A percentile compares a stretch with the other conserved stretches of the same genome.
Conservation (phyloP, 352 stramenopile genomes). For the Phytophthora litchii region DNA sequence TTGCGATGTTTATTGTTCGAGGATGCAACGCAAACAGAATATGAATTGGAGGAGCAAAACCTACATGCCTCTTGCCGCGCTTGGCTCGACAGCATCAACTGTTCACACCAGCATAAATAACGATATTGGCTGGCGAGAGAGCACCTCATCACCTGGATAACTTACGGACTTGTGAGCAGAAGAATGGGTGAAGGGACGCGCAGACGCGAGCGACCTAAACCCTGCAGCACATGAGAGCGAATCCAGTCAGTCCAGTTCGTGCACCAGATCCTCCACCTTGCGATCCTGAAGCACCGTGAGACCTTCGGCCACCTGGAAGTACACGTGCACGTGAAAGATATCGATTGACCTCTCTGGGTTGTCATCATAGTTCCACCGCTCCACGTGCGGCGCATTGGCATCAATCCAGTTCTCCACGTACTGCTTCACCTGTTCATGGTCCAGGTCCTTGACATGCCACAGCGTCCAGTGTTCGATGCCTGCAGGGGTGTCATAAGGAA, state of each 20-base stretch:
- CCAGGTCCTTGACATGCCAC: constrained; percentile 81
- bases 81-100: constrained; percentile 11
- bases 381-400: constrained; percentile 77
- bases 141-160: constrained; percentile 24
- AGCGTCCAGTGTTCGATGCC: constrained; percentile 91
- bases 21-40: constrained; percentile 9
- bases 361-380: constrained; percentile 89
- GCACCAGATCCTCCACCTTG: constrained; percentile 69
- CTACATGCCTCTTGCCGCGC: constrained; percentile 7
- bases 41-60: neutral
- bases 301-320: constrained; percentile 72
- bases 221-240: constrained; percentile 30
- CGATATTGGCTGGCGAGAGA: constrained; percentile 10
- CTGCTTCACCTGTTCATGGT: constrained; percentile 84
- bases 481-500: constrained; percentile 88
- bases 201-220: constrained; percentile 29
- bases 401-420: constrained; percentile 91
- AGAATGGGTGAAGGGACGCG: constrained; percentile 16
- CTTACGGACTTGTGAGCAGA: constrained; percentile 21
- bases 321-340: constrained; percentile 92
- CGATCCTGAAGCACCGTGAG: constrained; percentile 64
- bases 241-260: constrained; percentile 70
- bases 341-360: constrained; percentile 89
- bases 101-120: constrained; percentile 34
- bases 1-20: constrained; percentile 19